Evolutionary conservation across 805 yeast species (phyloP).

Genomic region (Sugiyamaella smithiae): DNA sequence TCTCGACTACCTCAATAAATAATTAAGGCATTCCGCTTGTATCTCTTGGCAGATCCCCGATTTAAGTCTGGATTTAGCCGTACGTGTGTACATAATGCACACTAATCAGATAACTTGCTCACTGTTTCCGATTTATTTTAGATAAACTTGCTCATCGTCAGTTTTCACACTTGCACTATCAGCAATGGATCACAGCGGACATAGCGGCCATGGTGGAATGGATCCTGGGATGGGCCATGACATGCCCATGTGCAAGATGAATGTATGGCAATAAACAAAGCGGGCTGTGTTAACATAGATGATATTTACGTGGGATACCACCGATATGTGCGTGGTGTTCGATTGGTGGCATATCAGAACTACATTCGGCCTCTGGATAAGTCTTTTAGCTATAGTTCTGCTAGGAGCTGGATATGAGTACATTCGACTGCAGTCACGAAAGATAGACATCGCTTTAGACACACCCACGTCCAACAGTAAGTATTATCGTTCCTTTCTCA

Average conservation of each 20-base stretch:
- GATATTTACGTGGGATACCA: conserved; percentile 78
- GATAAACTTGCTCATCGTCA: no score
- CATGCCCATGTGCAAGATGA: conserved; percentile 25
- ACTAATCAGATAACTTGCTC: no score
- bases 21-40: no score
- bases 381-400: conserved; percentile 48
- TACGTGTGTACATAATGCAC: no score
- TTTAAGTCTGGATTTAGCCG: no score
- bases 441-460: conserved; percentile 14
- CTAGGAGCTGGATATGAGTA: conserved; percentile 62
- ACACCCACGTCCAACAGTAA: not conserved
- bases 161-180: no score
- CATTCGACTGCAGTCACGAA: conserved; percentile 35
- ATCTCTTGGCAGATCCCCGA: no score
- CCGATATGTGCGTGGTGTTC: conserved; percentile 69
- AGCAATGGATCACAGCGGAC: no score
- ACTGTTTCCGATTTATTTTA: no score
- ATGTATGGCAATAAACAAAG: conserved; percentile 16
- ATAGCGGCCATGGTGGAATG: conserved; percentile 23
- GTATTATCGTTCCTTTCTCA: not conserved
- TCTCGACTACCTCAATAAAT: no score
- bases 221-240: conserved; percentile 19
- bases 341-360: conserved; percentile 76
- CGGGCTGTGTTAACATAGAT: conserved; percentile 35
- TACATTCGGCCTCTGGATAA: conserved; percentile 47